Base-by-base conservation (phyloP, 2,329 filamentous ascomycete species). In the Harringtonia lauricola region DNA sequence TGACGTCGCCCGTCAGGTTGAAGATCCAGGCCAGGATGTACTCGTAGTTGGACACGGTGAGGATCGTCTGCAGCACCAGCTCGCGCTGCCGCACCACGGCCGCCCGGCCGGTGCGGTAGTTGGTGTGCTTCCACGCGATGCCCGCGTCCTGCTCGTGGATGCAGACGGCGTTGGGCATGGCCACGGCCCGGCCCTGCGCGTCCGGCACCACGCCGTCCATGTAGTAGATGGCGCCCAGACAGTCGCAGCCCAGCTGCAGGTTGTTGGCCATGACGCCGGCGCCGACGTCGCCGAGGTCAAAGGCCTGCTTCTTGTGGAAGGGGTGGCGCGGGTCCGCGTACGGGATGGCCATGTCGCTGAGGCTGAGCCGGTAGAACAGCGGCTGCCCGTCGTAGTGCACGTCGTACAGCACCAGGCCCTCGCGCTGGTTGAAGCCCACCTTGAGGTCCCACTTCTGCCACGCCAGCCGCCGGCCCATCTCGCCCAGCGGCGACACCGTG, bases 371-470 rank as follows among this genome's bases (percentile, higher is more conserved):
- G 61, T 84, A 81, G 54, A 86, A 68, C 24, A 86, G 64, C 35
- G 72, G 77, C 17, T 80, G 70, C 30, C 71, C 71, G 51, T 82
- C 77, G 54, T 83, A 87, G 54, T 70, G 70, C 15, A 87, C 62
- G 51, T 86, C 80, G 54, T 86, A 80, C 3, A 87, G 65, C 3
- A 83, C 79, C 9, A 78, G 73, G 8, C 83, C 82, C 57, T 87
- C 83, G 2, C 83, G 70, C 38, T 75, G 71, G 57, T 81, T 86
- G 64, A 83, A 85, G 33, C 74, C 74, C 4, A 88, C 70, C 12
- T 81, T 67, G 62, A 87, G 79, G 2, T 72, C 67, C 81, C 81
- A 86, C 52, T 82, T 79, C 57, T 81, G 75, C 78, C 78, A 81
- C 44, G 68, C 59, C 6, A 77, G 52, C 15, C 63, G 58, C 35